Base-by-base conservation (phyloP, 495 filamentous ascomycete species). In the Haplographium delicatum region DNA sequence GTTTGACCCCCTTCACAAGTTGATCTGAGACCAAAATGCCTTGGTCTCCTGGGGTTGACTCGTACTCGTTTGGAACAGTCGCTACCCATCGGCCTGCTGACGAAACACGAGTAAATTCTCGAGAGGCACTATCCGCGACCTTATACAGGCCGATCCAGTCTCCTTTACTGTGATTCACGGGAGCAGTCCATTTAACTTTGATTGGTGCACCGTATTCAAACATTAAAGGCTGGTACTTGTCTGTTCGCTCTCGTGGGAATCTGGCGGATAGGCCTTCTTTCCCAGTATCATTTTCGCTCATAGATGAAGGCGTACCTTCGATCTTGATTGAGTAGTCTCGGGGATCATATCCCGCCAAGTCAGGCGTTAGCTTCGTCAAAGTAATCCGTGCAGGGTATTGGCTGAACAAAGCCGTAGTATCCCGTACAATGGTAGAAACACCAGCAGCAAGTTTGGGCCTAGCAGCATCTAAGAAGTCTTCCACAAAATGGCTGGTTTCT, bases 61-160 rank as follows among this genome's bases (percentile, higher is more conserved):
- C 88, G 63, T 87, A 95, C 51, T 79, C 73, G 52, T 87, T 86
- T 33, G 77, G 71, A 53, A 83, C 86, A 1, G 84, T 86, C 1
- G 91, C 86, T 27, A 93, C 73, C 93, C 93, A 98, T 47, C 93
- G 81, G 44, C 91, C 91, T 55, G 93, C 83, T 8, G 89, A 93
- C 10, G 87, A 81, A 15, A 96, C 79, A 19, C 84, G 79, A 20
- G 91, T 93, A 20, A 84, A 69, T 37, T 95, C 87, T 34, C 93
- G 79, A 19, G 85, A 90, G 4, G 81, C 79, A 62, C 96, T 97
- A 65, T 97, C 94, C 3, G 86, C 89, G 18, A 98, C 85, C 72
- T 85, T 86, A 71, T 96, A 98, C 5, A 98, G 72, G 16, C 91
- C 91, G 43, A 98, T 80, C 93, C 93, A 98, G 65, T 98, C 93